Percentiles rank a stretch among this genome's conserved stretches.
phyloP scores from a whole-genome alignment of 495 filamentous ascomycete genomes.

The Polyplosphaeria fusca region DNA sequence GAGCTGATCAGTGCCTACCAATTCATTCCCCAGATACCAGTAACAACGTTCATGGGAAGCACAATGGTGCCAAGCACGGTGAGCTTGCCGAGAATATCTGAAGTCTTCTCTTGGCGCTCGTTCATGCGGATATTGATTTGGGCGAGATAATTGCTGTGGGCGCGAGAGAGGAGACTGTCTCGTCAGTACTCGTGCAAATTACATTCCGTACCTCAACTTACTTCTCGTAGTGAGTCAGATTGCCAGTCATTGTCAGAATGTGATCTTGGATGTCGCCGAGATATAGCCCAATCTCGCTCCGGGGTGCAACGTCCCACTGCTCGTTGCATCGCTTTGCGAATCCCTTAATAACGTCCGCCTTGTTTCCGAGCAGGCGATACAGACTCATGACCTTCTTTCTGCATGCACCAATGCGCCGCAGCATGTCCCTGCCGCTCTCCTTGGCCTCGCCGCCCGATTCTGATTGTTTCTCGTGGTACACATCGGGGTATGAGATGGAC shows the following conservation, averaged over 20 bases:
- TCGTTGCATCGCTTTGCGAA: constrained; percentile 99
- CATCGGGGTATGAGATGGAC: constrained; percentile 19
- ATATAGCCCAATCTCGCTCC: constrained; percentile 93
- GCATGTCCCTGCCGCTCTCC: constrained; percentile 72
- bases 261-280: constrained; percentile 98
- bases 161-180: constrained; percentile 77
- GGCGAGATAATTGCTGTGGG: constrained; percentile 94
- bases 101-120: constrained; percentile 92
- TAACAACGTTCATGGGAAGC: constrained; percentile 96
- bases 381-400: constrained; percentile 95
- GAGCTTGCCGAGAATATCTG: constrained; percentile 88
- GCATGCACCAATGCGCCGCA: constrained; percentile 85
- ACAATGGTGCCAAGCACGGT: constrained; percentile 97
- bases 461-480: constrained; percentile 42
- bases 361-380: constrained; percentile 89
- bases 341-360: constrained; percentile 97
- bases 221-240: constrained; percentile 94
- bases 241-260: constrained; percentile 96
- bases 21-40: constrained; percentile 99
- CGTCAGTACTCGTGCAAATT: constrained; percentile 35
- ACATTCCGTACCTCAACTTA: constrained; percentile 38
- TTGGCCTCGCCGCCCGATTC: constrained; percentile 43
- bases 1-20: constrained; percentile 1
- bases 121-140: constrained; percentile 96
- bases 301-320: constrained; percentile 92